phyloP scores from a whole-genome alignment of 805 yeast genomes.

The Alloascoidea africana region DNA sequence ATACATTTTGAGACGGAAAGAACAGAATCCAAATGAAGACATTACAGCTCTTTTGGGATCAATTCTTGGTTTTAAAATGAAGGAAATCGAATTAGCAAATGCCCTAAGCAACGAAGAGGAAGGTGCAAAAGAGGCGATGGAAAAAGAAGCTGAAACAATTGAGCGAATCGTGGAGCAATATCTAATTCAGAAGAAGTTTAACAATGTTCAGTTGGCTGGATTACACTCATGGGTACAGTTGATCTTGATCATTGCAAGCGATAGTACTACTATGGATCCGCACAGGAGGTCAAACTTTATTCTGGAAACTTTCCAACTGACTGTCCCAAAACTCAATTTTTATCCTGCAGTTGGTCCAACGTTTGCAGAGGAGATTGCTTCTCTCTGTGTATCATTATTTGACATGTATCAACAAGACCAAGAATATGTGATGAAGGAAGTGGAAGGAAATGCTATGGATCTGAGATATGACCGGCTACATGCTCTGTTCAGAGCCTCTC shows the following conservation, averaged over 20 bases:
- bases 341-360: constrained; percentile 50
- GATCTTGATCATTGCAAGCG: constrained; percentile 57
- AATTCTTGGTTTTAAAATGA: neutral
- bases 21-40: constrained; percentile 6
- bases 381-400: constrained; percentile 57
- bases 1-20: constrained; percentile 26
- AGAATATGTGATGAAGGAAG: constrained; percentile 8
- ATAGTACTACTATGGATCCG: constrained; percentile 33
- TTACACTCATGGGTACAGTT: constrained; percentile 76
- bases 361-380: constrained; percentile 64
- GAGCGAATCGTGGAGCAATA: constrained; percentile 3
- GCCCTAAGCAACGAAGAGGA: neutral
- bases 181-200: constrained; percentile 1
- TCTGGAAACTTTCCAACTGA: constrained; percentile 57
- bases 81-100: neutral
- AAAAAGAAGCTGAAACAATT: constrained; percentile 8
- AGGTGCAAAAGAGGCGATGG: neutral
- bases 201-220: constrained; percentile 39
- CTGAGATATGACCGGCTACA: constrained; percentile 36
- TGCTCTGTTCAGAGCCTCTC: constrained; percentile 58
- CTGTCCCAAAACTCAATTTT: constrained; percentile 64
- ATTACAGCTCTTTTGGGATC: neutral
- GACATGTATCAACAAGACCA: constrained; percentile 39
- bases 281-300: constrained; percentile 44
- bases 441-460: constrained; percentile 11